These are phyloP conservation scores for Penicillium tannophilum DNA, from an alignment of 495 filamentous ascomycete species.

Conservation along the genomic window DNA sequence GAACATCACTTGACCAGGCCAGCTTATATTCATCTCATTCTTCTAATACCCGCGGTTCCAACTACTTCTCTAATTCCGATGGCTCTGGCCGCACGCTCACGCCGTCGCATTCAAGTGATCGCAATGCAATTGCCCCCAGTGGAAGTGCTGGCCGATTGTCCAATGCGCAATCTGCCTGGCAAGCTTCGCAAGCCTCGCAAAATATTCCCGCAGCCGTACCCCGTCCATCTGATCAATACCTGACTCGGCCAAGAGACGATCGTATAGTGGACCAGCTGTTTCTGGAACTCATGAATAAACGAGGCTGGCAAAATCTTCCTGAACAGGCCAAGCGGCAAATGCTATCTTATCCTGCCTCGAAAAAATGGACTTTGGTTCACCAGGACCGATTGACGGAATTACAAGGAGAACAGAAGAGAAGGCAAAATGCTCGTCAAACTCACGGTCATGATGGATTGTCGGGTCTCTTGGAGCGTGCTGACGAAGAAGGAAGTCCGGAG, in stretches of 20 bases:
- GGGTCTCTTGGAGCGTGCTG: conserved; percentile 68
- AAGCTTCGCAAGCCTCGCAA: conserved; percentile 34
- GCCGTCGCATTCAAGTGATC: conserved; percentile 47
- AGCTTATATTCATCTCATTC: conserved; percentile 64
- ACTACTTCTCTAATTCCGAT: conserved; percentile 60
- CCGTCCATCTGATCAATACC: conserved; percentile 54
- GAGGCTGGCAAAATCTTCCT: conserved; percentile 95
- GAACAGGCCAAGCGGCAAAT: conserved; percentile 94
- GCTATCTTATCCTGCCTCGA: conserved; percentile 86
- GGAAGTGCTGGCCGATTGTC: conserved; percentile 36
- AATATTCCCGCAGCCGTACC: conserved; percentile 47
- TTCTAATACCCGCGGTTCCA: conserved; percentile 62
- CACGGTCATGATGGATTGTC: conserved; percentile 64
- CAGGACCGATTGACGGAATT: conserved; percentile 92
- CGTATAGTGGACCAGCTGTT: conserved; percentile 90
- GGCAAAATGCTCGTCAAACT: conserved; percentile 66
- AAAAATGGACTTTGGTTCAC: conserved; percentile 97
- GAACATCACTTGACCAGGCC: conserved; percentile 69
- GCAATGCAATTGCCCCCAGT: conserved; percentile 32
- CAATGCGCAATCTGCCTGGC: conserved; percentile 33
- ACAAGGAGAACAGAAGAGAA: conserved; percentile 90
- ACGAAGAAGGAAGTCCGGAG: conserved; percentile 94
- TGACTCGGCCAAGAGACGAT: conserved; percentile 78
- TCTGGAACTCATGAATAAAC: conserved; percentile 90
- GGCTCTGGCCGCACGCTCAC: conserved; percentile 64